A percentile compares a stretch with the other conserved stretches of the same genome.
These are phyloP conservation scores for Boletus subparvulus DNA, from an alignment of 768 basidiomycete genomes.

Conservation along the genomic window DNA sequence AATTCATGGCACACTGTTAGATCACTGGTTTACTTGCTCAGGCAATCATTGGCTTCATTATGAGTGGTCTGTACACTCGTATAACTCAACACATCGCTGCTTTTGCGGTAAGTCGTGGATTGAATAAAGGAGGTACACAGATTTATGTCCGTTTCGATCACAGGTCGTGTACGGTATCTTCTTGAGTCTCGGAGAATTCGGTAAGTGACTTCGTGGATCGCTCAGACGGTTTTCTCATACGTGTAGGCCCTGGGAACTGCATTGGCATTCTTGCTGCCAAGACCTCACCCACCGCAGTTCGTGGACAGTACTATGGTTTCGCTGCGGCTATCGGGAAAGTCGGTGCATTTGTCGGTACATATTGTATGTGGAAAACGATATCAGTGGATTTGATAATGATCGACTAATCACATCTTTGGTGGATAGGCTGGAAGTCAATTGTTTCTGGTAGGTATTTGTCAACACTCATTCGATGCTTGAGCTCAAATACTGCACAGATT, in stretches of 20 bases:
- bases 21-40: constrained; percentile 67
- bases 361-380: constrained; percentile 48
- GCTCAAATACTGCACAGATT: constrained; percentile 38
- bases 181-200: constrained; percentile 84
- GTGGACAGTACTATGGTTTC: constrained; percentile 82
- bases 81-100: constrained; percentile 65
- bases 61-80: constrained; percentile 76
- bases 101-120: constrained; percentile 56
- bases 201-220: constrained; percentile 33
- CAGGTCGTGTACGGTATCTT: constrained; percentile 89
- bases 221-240: not conserved
- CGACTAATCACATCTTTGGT: constrained; percentile 1
- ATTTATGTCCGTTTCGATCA: not conserved
- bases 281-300: constrained; percentile 78
- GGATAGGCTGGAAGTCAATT: constrained; percentile 62
- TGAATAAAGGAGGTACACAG: not conserved
- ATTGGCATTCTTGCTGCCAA: constrained; percentile 86
- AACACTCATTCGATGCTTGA: not conserved
- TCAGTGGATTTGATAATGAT: not conserved
- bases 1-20: constrained; percentile 32
- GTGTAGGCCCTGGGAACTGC: constrained; percentile 75
- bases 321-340: constrained; percentile 87
- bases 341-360: constrained; percentile 82
- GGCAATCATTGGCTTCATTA: constrained; percentile 80
- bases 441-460: constrained; percentile 47